Percentiles rank a stretch among this genome's conserved stretches.
These are phyloP conservation scores for Tolypocladium sp. DNA, from an alignment of 2,329 filamentous ascomycete genomes.

Conservation along the genomic window DNA sequence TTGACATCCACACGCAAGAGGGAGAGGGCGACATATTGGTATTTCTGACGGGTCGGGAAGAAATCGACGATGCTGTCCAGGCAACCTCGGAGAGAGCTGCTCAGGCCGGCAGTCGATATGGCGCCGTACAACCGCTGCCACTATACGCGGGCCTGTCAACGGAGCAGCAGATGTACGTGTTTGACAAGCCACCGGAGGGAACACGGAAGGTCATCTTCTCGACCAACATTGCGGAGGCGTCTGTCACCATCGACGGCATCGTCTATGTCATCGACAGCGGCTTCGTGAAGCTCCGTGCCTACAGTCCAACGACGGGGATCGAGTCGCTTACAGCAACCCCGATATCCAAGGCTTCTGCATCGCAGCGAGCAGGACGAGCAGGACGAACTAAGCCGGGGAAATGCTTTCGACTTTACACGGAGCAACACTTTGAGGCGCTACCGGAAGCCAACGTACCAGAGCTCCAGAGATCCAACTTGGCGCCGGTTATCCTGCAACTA, in stretches of 20 bases:
- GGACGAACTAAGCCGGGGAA: slow-evolving; percentile 86
- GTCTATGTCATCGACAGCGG: slow-evolving; percentile 86
- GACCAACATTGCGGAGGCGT: slow-evolving; percentile 95
- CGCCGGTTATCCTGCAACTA: slow-evolving; percentile 79
- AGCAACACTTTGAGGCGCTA: slow-evolving; percentile 57
- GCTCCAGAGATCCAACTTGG: slow-evolving; percentile 85
- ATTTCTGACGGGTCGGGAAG: slow-evolving; percentile 86
- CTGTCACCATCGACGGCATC: slow-evolving; percentile 87
- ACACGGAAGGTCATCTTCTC: slow-evolving; percentile 86
- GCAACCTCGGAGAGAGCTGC: slow-evolving; percentile 64
- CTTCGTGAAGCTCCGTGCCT: slow-evolving; percentile 83
- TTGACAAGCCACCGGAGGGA: slow-evolving; percentile 72
- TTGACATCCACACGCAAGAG: slow-evolving; percentile 80
- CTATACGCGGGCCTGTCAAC: slow-evolving; percentile 83
- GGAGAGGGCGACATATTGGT: slow-evolving; percentile 78
- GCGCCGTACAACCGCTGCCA: slow-evolving; percentile 43
- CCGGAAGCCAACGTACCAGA: slow-evolving; percentile 73
- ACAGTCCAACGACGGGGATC: slow-evolving; percentile 76
- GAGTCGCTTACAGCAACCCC: slow-evolving; percentile 76
- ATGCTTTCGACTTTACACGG: slow-evolving; percentile 87
- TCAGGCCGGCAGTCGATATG: slow-evolving; percentile 36
- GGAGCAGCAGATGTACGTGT: slow-evolving; percentile 92
- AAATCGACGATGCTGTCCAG: slow-evolving; percentile 79
- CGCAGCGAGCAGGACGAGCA: slow-evolving; percentile 81
- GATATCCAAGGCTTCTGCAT: slow-evolving; percentile 86